Percentiles rank a stretch among this genome's conserved stretches.
Conservation (phyloP, 257 asterid genomes). For the Fraxinus anomala region DNA sequence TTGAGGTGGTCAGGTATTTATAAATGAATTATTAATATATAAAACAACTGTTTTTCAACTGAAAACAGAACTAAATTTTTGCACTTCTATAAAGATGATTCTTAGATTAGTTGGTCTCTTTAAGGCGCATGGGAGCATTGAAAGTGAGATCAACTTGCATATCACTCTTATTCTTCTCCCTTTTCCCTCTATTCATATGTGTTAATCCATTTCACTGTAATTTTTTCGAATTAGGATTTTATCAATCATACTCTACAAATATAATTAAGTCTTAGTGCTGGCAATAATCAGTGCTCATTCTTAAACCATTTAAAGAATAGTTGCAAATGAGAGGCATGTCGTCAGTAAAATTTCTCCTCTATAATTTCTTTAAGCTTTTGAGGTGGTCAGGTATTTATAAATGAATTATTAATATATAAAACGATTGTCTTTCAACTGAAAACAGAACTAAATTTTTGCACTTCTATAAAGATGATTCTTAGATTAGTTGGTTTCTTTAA, state of each 20-base stretch:
- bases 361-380: background rate
- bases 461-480: background rate
- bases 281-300: background rate
- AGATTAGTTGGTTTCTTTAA: background rate
- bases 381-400: background rate
- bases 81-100: background rate
- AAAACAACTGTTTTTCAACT: background rate
- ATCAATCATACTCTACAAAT: too few species aligned
- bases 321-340: background rate
- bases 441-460: background rate
- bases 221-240: too few species aligned
- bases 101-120: background rate
- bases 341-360: background rate
- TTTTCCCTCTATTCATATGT: background rate
- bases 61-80: background rate
- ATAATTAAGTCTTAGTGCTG: too few species aligned
- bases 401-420: background rate
- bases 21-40: background rate
- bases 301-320: background rate
- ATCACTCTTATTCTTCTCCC: background rate
- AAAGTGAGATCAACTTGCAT: background rate
- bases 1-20: background rate
- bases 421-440: background rate
- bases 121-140: background rate
- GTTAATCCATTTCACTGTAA: background rate